A percentile compares a stretch with the other conserved stretches of the same genome.
These are phyloP conservation scores for Ascocoryne sarcoides DNA, from an alignment of 2,329 filamentous ascomycete genomes.

Conservation along the genomic window DNA sequence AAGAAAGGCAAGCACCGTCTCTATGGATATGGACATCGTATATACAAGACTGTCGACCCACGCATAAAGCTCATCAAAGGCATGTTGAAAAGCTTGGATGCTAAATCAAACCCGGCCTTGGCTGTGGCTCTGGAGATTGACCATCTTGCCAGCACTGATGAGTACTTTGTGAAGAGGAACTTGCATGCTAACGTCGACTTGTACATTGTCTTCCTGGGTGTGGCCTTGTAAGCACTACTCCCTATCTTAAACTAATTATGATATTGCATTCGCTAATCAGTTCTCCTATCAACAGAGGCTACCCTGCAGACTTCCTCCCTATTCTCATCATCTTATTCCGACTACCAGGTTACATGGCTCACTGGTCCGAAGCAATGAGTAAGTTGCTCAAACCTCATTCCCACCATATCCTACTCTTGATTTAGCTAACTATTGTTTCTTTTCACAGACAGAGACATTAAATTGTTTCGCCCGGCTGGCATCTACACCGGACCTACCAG, in stretches of 20 bases:
- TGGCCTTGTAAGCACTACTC: slow-evolving; percentile 28
- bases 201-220: slow-evolving; percentile 36
- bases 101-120: slow-evolving; percentile 28
- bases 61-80: slow-evolving; percentile 27
- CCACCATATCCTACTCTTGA: too few species aligned
- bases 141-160: slow-evolving; percentile 28
- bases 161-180: slow-evolving; percentile 31
- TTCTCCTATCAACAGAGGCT: too few species aligned
- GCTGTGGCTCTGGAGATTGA: slow-evolving; percentile 33
- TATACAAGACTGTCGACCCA: slow-evolving; percentile 32
- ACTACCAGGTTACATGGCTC: slow-evolving; percentile 1
- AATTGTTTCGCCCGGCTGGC: too few species aligned
- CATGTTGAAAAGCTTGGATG: slow-evolving; percentile 20
- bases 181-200: slow-evolving; percentile 38
- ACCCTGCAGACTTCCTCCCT: background rate
- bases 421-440: too few species aligned
- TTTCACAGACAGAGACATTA: too few species aligned
- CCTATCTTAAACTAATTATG: background rate
- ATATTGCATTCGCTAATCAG: too few species aligned
- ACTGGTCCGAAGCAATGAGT: too few species aligned
- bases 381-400: too few species aligned
- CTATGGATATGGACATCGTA: slow-evolving; percentile 36
- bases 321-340: background rate
- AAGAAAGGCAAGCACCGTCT: slow-evolving; percentile 34
- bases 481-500: too few species aligned